Conservation (phyloP, 2,329 filamentous ascomycete genomes). For the Alternaria sp. region DNA sequence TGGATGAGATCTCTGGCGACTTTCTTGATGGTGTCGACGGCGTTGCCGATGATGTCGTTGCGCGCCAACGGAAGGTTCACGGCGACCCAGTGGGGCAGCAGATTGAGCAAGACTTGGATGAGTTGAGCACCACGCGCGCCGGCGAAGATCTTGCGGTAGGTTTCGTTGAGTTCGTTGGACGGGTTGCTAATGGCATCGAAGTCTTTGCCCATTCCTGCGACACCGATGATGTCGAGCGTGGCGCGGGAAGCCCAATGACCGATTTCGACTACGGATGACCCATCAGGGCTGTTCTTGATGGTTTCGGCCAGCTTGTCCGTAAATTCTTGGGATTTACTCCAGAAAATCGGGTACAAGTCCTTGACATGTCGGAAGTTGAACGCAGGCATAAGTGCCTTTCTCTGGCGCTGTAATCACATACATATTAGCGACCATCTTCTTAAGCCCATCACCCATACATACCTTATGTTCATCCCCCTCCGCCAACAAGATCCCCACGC, state of each 20-base stretch:
- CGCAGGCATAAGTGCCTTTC: conserved; percentile 57
- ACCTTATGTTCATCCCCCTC: conserved; percentile 91
- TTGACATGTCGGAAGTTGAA: conserved; percentile 60
- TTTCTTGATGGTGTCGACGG: conserved; percentile 55
- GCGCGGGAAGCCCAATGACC: conserved; percentile 57
- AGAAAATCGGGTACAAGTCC: conserved; percentile 57
- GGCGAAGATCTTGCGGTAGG: conserved; percentile 59
- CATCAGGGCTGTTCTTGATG: conserved; percentile 29
- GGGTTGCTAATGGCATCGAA: conserved; percentile 60
- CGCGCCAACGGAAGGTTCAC: conserved; percentile 69
- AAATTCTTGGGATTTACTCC: conserved; percentile 56
- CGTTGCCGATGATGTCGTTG: conserved; percentile 59
- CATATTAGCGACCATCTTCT: conserved; percentile 8
- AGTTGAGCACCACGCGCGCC: conserved; percentile 58
- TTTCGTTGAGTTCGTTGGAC: conserved; percentile 59
- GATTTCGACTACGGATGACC: conserved; percentile 51
- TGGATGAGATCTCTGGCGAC: conserved; percentile 72
- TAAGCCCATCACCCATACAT: neutral
- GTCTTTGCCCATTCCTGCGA: conserved; percentile 63
- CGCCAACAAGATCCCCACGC: conserved; percentile 75
- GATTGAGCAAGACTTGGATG: conserved; percentile 63
- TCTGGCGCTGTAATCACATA: conserved; percentile 44
- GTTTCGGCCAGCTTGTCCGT: conserved; percentile 40
- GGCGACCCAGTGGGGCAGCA: conserved; percentile 70
- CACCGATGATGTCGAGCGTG: conserved; percentile 65